Conservation (phyloP, 352 stramenopile genomes). For the Phytophthora brassicae region DNA sequence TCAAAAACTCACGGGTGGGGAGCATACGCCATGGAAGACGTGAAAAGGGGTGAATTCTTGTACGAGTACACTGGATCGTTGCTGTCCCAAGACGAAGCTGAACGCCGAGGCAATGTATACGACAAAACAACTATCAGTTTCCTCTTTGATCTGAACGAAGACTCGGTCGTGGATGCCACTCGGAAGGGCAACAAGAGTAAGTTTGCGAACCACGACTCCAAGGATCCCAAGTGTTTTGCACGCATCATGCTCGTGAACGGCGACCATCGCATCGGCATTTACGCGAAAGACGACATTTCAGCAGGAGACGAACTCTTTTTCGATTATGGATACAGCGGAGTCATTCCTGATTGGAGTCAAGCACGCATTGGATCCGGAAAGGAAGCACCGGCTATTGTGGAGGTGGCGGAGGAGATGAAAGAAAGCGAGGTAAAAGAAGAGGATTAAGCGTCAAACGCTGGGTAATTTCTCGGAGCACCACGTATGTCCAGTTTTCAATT, state of each 20-base stretch:
- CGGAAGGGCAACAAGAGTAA: constrained; percentile 96
- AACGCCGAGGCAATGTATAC: constrained; percentile 88
- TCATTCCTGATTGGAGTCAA: constrained; percentile 83
- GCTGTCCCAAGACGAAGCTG: constrained; percentile 88
- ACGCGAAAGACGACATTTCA: constrained; percentile 87
- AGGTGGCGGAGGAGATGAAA: constrained; percentile 10
- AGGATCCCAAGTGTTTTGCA: constrained; percentile 80
- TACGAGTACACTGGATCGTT: constrained; percentile 92
- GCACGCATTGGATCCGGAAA: constrained; percentile 49
- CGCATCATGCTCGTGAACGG: constrained; percentile 91
- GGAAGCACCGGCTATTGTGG: constrained; percentile 16
- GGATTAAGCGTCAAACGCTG: constrained; percentile 1
- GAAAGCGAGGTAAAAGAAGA: constrained; percentile 21
- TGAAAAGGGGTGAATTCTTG: constrained; percentile 69
- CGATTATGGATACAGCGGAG: constrained; percentile 80
- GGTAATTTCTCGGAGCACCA: neutral
- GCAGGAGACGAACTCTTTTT: constrained; percentile 87
- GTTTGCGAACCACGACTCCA: constrained; percentile 90
- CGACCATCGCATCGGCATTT: constrained; percentile 93
- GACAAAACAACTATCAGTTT: constrained; percentile 91
- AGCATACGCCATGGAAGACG: constrained; percentile 57
- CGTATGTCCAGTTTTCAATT: too few relatives aligned
- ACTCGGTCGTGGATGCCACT: constrained; percentile 92
- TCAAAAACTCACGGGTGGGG: constrained; percentile 80
- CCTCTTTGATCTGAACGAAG: constrained; percentile 94